Percentiles rank a stretch among this genome's conserved stretches.
Evolutionary conservation across 2,329 filamentous ascomycete species (phyloP).

Genomic region (Aspergillus fumigatiaffinis): DNA sequence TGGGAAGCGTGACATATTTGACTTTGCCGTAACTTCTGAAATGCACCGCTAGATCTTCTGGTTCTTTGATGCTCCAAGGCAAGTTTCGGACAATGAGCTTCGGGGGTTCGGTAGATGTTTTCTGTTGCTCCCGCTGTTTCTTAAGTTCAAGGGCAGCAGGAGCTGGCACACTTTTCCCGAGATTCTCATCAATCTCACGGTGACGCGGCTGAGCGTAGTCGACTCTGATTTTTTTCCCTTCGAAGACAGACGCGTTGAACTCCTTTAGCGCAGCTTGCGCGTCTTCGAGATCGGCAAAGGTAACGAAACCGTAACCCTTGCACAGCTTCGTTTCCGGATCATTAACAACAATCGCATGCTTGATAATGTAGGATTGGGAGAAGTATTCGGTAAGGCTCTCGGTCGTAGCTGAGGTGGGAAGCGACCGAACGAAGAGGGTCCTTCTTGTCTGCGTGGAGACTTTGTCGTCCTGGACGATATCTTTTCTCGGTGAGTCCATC

Average conservation of each 20-base stretch:
- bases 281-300: slow-evolving; percentile 90
- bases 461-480: slow-evolving; percentile 15
- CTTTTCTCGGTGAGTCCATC: slow-evolving; percentile 20
- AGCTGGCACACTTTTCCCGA: slow-evolving; percentile 38
- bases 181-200: slow-evolving; percentile 57
- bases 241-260: slow-evolving; percentile 71
- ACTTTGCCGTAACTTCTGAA: slow-evolving; percentile 91
- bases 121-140: slow-evolving; percentile 53
- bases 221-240: slow-evolving; percentile 77
- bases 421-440: slow-evolving; percentile 85
- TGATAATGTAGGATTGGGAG: slow-evolving; percentile 89
- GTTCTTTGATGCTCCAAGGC: slow-evolving; percentile 89
- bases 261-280: slow-evolving; percentile 75
- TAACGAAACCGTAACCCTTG: slow-evolving; percentile 93
- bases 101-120: slow-evolving; percentile 58
- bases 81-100: slow-evolving; percentile 89
- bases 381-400: slow-evolving; percentile 84
- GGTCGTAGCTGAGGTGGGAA: slow-evolving; percentile 73
- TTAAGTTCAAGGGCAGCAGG: slow-evolving; percentile 35
- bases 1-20: slow-evolving; percentile 80
- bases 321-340: slow-evolving; percentile 83
- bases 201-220: slow-evolving; percentile 85
- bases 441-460: slow-evolving; percentile 42
- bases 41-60: slow-evolving; percentile 71
- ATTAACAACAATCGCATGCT: slow-evolving; percentile 88